Evolutionary conservation across 2,329 filamentous ascomycete genomes (phyloP), one percentile per base, ranked within the genome.

Genomic region (Pyrenochaeta sp.): DNA sequence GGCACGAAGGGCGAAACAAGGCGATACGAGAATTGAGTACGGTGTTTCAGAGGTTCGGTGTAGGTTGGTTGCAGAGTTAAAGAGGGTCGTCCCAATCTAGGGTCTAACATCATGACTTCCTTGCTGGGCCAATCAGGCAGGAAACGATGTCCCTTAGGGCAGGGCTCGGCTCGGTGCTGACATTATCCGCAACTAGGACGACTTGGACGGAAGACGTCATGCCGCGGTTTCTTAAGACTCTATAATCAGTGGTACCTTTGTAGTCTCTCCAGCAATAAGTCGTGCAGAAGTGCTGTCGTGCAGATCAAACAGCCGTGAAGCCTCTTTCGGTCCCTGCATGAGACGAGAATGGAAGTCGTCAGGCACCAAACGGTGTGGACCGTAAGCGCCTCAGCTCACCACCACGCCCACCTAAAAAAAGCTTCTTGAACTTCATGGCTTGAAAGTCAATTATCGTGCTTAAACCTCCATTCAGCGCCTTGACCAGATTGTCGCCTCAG

Each of bases 251-350:
- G 28, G 28, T 9, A 30, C 9, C 28, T 30, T 30, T 22, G n/a
- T 7, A 49, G 24, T n/a, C 24, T 57, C 39, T 50, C 28, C 46
- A 45, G 54, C 27, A 32, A 28, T 22, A 45, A 50, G 44, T 48
- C 37, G 37, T 53, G 37, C 32, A 42, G 49, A 39, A 50, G 47
- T 22, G 47, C 42, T 54, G 46, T 49, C 52, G 50, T 22, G 58
- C 44, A 48, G 54, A 61, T 61, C 59, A 64, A 58, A 61, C 63
- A 55, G 46, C 45, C 37, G 27, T 50, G 48, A 39, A 52, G 56
- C 58, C 52, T 54, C 53, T 42, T 34, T 40, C 48, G 53, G 67
- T 63, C 70, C 72, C 71, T 73, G 72, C 72, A 69, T 69, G 57
- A 59, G 55, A 66, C 59, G 51, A 65, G 44, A 61, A 54, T 48